Percentiles rank a stretch among this genome's conserved stretches.
phyloP scores from a whole-genome alignment of 441 rosid species.

The Erysimum pusillum region DNA sequence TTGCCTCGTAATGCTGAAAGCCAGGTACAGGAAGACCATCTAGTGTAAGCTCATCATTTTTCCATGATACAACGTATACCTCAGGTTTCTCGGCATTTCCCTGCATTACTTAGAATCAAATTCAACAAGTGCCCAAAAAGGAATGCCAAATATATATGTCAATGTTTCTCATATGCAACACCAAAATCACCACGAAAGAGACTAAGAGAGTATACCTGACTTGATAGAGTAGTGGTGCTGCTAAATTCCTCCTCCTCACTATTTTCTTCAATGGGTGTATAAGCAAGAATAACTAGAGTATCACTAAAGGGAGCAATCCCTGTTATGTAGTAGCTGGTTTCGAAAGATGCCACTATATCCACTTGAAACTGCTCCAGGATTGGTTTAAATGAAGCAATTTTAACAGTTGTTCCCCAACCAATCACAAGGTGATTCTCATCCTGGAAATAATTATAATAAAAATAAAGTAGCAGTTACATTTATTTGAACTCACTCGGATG shows the following conservation, averaged over 20 bases:
- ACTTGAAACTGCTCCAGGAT: constrained; percentile 75
- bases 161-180: constrained; percentile 13
- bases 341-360: constrained; percentile 97
- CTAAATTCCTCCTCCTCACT: constrained; percentile 79
- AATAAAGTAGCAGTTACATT: constrained; percentile 2
- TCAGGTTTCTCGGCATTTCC: constrained; percentile 99
- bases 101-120: constrained; percentile 56
- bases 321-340: constrained; percentile 96
- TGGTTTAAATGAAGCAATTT: constrained; percentile 85
- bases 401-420: constrained; percentile 96
- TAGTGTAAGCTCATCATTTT: constrained; percentile 93
- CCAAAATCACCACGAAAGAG: constrained; percentile 25
- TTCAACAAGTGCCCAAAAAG: constrained; percentile 26
- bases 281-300: constrained; percentile 97
- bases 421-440: constrained; percentile 92
- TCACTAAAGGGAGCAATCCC: constrained; percentile 99
- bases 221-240: constrained; percentile 73
- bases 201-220: constrained; percentile 93
- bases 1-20: constrained; percentile 97
- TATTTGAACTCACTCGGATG: neutral
- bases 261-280: constrained; percentile 85
- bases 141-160: constrained; percentile 7
- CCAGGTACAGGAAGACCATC: constrained; percentile 98
- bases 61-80: constrained; percentile 92
- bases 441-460: constrained; percentile 49